Percentiles rank a stretch among this genome's conserved stretches.
These are phyloP conservation scores for Plenodomus lindquistii DNA, from an alignment of 2,329 filamentous ascomycete species.

Conservation along the genomic window DNA sequence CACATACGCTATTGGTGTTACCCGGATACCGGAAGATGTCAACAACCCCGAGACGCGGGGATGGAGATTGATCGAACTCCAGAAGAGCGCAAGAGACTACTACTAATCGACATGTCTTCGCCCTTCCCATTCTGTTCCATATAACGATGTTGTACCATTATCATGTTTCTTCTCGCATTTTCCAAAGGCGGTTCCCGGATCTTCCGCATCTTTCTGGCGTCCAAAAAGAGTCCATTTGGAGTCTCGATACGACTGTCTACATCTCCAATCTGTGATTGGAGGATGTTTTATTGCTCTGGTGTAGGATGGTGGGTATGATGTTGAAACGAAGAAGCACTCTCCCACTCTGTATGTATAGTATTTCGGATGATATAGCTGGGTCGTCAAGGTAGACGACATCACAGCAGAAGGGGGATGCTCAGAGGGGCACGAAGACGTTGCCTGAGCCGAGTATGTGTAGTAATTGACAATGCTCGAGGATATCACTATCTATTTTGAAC, in stretches of 20 bases:
- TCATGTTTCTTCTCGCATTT: conserved; percentile 16
- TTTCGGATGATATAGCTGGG: conserved; percentile 8
- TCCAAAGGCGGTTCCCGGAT: conserved; percentile 15
- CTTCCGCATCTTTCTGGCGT: conserved; percentile 38
- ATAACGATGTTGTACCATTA: conserved; percentile 20
- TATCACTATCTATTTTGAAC: neutral
- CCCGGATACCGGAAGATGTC: conserved; percentile 89
- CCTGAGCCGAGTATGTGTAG: neutral
- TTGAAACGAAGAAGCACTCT: conserved; percentile 27
- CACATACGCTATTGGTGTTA: conserved; percentile 96
- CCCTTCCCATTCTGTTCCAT: conserved; percentile 2
- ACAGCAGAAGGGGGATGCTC: neutral
- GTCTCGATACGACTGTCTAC: conserved; percentile 2
- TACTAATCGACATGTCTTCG: conserved; percentile 54
- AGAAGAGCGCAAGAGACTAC: conserved; percentile 95
- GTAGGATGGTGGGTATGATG: conserved; percentile 3
- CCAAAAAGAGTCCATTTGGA: conserved; percentile 22
- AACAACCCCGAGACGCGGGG: conserved; percentile 95
- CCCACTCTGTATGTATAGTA: conserved; percentile 35
- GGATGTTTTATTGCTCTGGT: conserved; percentile 12
- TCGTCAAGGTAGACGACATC: conserved; percentile 1
- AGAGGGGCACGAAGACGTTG: neutral
- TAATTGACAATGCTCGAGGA: neutral
- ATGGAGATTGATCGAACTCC: conserved; percentile 97
- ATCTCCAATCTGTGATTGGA: neutral